Conservation (phyloP, 2,329 filamentous ascomycete species). For the Elsinoe necatrix region DNA sequence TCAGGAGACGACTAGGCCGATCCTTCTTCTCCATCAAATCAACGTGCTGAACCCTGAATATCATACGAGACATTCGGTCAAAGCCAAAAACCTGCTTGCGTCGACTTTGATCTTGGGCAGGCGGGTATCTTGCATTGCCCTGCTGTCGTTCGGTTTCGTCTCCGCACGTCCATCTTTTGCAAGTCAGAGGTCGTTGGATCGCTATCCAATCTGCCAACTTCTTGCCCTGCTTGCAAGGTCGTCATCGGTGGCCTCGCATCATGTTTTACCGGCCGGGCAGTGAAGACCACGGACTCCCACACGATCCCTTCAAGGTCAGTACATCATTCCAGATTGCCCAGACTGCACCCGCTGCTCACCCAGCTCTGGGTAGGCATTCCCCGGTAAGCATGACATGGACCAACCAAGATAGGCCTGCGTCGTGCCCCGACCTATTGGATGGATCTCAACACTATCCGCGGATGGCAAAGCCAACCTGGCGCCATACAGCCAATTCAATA, state of each 20-base stretch:
- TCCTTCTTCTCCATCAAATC: background rate
- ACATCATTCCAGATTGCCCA: background rate
- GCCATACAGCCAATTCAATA: conserved; percentile 55
- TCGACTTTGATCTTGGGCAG: conserved; percentile 6
- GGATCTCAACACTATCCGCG: conserved; percentile 50
- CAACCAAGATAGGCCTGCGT: conserved; percentile 43
- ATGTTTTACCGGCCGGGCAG: conserved; percentile 48
- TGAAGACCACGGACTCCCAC: conserved; percentile 42
- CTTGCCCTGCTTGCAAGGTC: background rate
- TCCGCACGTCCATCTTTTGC: background rate
- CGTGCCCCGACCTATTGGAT: conserved; percentile 53
- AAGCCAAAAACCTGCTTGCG: background rate
- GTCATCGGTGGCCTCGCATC: background rate
- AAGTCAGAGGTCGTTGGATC: background rate
- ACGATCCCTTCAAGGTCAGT: conserved; percentile 47
- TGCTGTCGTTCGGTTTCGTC: conserved; percentile 6
- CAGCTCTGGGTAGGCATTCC: background rate
- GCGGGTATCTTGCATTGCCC: conserved; percentile 5
- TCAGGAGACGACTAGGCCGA: background rate
- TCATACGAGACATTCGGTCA: background rate
- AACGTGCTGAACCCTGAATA: conserved; percentile 13
- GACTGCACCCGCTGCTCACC: background rate
- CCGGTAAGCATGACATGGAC: conserved; percentile 3
- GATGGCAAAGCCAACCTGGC: conserved; percentile 47
- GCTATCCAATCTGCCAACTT: conserved; percentile 5